Evolutionary conservation across 2,329 filamentous ascomycete species (phyloP), one percentile per base, ranked within the genome.

Genomic region (Fusarium subglutinans): DNA sequence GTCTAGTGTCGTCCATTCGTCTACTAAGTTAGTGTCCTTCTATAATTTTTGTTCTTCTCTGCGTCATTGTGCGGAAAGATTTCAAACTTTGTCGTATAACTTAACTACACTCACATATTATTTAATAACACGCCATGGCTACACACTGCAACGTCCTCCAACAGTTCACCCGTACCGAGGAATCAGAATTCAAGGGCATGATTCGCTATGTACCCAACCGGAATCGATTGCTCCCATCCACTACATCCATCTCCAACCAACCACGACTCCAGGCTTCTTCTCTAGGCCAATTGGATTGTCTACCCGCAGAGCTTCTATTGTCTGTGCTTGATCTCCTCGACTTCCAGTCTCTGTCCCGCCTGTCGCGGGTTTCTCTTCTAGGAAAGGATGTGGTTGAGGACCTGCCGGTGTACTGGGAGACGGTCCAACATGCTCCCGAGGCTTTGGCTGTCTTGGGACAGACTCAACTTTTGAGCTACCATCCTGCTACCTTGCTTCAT

Each of bases 351-450:
- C 64, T 80, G 30, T 72, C 72, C 58, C 80, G 79, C 62, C 67
- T 82, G 53, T 79, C 79, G 20, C 70, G 65, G 41, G 69, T 71
- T n/a, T 80, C 75, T 24, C 26, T 74, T 26, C 58, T 74, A 48
- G 79, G 75, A 14, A 80, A 78, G 38, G 65, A 63, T 28, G 53
- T 79, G 3, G 70, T 82, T 20, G 75, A 80, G 38, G 62, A 69
- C 18, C 77, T 82, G 12, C 77, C 81, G 5, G 75, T 83, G n/a
- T 81, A 83, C 37, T 86, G 82, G 81, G 82, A 84, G 40, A 77
- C 82, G 41, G 82, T 84, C 41, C 84, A 85, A 73, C 87, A 81
- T 60, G 81, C 79, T 9, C 80, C 78, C n/a, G 62, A 66, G 37
- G 59, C 75, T n/a, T 48, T 82, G 56, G 58, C 50, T 8, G 77